Percentiles rank a stretch among this genome's conserved stretches.
phyloP scores from a whole-genome alignment of 2,329 filamentous ascomycete genomes.

The Lithohypha guttulata region DNA sequence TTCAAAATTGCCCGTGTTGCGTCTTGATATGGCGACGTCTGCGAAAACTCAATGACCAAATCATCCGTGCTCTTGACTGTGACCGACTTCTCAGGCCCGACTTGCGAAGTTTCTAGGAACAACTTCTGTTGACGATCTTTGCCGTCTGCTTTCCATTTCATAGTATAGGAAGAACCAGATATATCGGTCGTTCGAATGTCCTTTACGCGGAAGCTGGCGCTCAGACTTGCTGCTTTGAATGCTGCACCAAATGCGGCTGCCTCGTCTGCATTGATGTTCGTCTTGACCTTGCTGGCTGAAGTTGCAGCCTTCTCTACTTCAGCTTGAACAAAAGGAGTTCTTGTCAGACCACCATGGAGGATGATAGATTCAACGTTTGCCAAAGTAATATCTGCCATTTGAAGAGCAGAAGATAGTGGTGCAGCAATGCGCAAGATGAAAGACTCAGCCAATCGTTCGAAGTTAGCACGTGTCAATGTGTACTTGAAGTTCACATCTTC shows the following conservation, averaged over 20 bases:
- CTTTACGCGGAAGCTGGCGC: slow-evolving; percentile 94
- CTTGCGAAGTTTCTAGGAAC: slow-evolving; percentile 65
- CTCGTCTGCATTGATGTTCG: slow-evolving; percentile 95
- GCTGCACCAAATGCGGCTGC: slow-evolving; percentile 91
- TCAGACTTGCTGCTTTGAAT: slow-evolving; percentile 85
- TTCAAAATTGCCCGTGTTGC: slow-evolving; percentile 46
- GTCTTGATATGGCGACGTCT: slow-evolving; percentile 51
- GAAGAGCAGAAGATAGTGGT: slow-evolving; percentile 65
- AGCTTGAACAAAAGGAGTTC: slow-evolving; percentile 91
- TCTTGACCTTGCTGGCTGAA: slow-evolving; percentile 66
- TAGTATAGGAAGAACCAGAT: slow-evolving; percentile 59
- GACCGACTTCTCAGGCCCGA: slow-evolving; percentile 72
- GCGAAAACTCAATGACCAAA: slow-evolving; percentile 68
- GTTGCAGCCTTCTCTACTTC: slow-evolving; percentile 67
- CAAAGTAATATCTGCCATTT: slow-evolving; percentile 60
- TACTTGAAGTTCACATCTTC: slow-evolving; percentile 91
- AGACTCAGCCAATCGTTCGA: slow-evolving; percentile 64
- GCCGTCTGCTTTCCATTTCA: slow-evolving; percentile 63
- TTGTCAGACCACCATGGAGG: slow-evolving; percentile 77
- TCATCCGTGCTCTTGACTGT: slow-evolving; percentile 74
- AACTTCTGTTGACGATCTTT: slow-evolving; percentile 70
- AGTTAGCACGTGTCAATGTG: slow-evolving; percentile 68
- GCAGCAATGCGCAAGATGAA: slow-evolving; percentile 57
- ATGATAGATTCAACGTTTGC: slow-evolving; percentile 79
- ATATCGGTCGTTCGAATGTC: slow-evolving; percentile 80